Base-by-base conservation (phyloP, 768 basidiomycete species). In the Panus rudis region DNA sequence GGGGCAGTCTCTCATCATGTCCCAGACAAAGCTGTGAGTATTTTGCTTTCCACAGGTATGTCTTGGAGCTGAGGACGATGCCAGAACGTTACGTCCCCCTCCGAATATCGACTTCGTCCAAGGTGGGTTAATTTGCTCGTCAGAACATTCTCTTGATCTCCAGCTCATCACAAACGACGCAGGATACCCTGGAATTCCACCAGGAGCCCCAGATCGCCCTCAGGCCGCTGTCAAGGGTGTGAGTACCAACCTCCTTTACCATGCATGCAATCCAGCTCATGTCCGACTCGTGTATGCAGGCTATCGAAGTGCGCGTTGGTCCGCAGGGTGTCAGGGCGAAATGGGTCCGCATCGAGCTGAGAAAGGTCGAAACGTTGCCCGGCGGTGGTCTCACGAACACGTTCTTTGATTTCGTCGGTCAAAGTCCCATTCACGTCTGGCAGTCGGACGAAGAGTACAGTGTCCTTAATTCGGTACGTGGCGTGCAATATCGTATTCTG, bases 61-160 rank as follows among this genome's bases (percentile, higher is more conserved):
- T 10, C 23, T 14, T 34, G 20, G 16, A 37, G 23, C 26, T 33
- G 25, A 12, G 16, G 27, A 21, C 19, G 24, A 43, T 27, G 33
- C 19, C 50, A 91, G 88, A 59, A 86, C 80, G 31, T 72, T 92
- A 50, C 83, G 86, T 47, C 86, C 88, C 7, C 89, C 88, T 37
- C 88, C 88, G 32, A 89, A 92, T 66, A 83, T 89, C 59, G 88
- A 91, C 54, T 91, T 88, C 59, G 84, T 92, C 5, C 79, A 84
- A 57, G 88, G 88, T 82, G 52, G 48, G 73, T 61, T 21, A 38
- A 42, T 38, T 39, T 41, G 37, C 35, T 22, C 17, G 26, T 22
- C 22, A 24, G 24, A 44, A 25, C 30, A 13, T 33, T 8, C 21
- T n/a, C n/a, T 61, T 21, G 38, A 42, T 38, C 39, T 41, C 37